Percentiles rank a stretch among this genome's conserved stretches.
phyloP scores from a whole-genome alignment of 129 eudicot species.

The Artemisia annua region DNA sequence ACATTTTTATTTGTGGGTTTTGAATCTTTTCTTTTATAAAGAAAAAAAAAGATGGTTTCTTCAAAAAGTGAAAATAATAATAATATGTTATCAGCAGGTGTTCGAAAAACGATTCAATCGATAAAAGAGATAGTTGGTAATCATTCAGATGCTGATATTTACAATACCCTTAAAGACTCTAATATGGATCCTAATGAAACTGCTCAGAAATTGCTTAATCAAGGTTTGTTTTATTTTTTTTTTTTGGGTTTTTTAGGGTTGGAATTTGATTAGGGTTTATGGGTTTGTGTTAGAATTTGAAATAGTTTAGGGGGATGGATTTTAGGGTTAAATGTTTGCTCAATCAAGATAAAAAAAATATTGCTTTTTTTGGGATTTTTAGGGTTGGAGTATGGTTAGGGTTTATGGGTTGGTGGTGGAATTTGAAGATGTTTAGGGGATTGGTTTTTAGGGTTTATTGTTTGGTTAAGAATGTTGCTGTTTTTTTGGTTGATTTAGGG shows the following conservation, averaged over 20 bases:
- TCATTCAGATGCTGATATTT: slow-evolving; percentile 89
- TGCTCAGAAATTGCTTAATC: slow-evolving; percentile 80
- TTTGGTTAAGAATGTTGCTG: background rate
- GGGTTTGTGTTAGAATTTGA: background rate
- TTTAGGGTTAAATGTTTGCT: background rate
- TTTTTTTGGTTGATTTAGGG: background rate
- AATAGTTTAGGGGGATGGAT: background rate
- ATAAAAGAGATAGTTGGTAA: slow-evolving; percentile 85
- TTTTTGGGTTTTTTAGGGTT: background rate
- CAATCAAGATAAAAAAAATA: no score
- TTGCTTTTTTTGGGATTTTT: no score
- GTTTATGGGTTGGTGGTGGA: background rate
- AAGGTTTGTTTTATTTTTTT: no score
- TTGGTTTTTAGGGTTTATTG: background rate
- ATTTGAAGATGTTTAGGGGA: background rate
- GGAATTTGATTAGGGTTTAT: slow-evolving; percentile 10
- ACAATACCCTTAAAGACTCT: slow-evolving; percentile 68
- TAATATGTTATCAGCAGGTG: slow-evolving; percentile 52
- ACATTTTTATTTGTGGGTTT: background rate
- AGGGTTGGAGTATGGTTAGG: background rate
- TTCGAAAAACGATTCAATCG: slow-evolving; percentile 68
- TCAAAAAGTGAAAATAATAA: slow-evolving; percentile 64
- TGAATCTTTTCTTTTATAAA: background rate
- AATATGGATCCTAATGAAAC: slow-evolving; percentile 95
- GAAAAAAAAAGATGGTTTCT: slow-evolving; percentile 54